These are phyloP conservation scores for Blastomyces gilchristii DNA, from an alignment of 2,329 filamentous ascomycete species.

Conservation along the genomic window DNA sequence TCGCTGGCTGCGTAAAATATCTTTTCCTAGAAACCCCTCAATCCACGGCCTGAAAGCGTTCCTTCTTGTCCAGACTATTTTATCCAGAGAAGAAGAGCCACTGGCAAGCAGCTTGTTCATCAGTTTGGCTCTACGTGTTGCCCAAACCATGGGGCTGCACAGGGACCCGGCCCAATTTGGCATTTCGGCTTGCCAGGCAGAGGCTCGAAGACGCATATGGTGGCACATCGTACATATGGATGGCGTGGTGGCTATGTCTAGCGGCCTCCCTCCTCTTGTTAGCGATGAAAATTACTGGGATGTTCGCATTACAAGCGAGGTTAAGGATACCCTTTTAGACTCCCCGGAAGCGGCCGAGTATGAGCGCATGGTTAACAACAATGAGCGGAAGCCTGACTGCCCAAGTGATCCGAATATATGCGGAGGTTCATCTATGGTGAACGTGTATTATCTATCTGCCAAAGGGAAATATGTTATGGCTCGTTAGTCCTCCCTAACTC, in stretches of 20 bases:
- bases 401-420: slow-evolving; percentile 35
- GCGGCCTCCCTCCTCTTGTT: slow-evolving; percentile 39
- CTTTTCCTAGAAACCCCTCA: slow-evolving; percentile 38
- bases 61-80: slow-evolving; percentile 38
- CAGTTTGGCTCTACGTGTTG: slow-evolving; percentile 38
- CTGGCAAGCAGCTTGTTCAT: slow-evolving; percentile 41
- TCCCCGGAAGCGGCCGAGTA: slow-evolving; percentile 31
- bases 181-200: slow-evolving; percentile 36
- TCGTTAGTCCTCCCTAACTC: slow-evolving; percentile 23
- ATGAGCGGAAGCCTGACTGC: slow-evolving; percentile 29
- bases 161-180: slow-evolving; percentile 41
- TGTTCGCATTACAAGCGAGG: slow-evolving; percentile 37
- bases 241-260: slow-evolving; percentile 41
- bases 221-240: slow-evolving; percentile 43
- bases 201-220: slow-evolving; percentile 38
- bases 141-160: slow-evolving; percentile 41
- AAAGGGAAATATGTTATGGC: slow-evolving; percentile 39
- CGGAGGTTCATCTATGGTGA: slow-evolving; percentile 32
- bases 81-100: slow-evolving; percentile 41
- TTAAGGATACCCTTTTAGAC: slow-evolving; percentile 37
- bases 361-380: slow-evolving; percentile 25
- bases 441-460: slow-evolving; percentile 36
- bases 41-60: slow-evolving; percentile 39
- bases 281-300: slow-evolving; percentile 41
- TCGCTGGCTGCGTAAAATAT: slow-evolving; percentile 33